phyloP scores from a whole-genome alignment of 352 stramenopile genomes.

The Phytophthora colocasiae region DNA sequence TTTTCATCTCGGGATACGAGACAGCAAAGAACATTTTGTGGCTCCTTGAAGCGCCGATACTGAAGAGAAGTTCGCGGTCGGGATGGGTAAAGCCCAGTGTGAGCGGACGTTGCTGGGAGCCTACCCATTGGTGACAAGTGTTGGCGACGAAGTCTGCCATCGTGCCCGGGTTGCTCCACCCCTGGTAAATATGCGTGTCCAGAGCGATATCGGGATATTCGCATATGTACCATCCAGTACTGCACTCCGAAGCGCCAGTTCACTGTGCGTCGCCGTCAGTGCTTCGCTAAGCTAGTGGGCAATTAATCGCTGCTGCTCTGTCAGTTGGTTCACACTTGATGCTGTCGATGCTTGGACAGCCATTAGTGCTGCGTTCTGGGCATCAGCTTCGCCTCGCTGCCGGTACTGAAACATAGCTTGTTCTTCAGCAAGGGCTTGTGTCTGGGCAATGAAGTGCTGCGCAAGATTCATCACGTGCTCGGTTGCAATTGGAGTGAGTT shows the following conservation, averaged over 20 bases:
- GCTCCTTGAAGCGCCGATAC: slow-evolving; percentile 53
- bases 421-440: too few species aligned
- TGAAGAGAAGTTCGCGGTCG: slow-evolving; percentile 33
- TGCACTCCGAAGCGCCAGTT: slow-evolving; percentile 36
- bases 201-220: slow-evolving; percentile 92
- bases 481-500: too few species aligned
- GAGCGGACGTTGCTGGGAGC: slow-evolving; percentile 40
- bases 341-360: too few species aligned
- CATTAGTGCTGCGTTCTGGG: too few species aligned
- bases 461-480: too few species aligned
- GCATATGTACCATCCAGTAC: slow-evolving; percentile 58
- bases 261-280: too few species aligned
- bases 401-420: too few species aligned
- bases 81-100: slow-evolving; percentile 64
- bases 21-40: slow-evolving; percentile 59
- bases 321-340: too few species aligned
- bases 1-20: slow-evolving; percentile 54
- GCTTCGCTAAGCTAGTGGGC: too few species aligned
- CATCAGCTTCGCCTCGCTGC: too few species aligned
- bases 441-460: too few species aligned
- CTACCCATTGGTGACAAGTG: slow-evolving; percentile 71
- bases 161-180: slow-evolving; percentile 75
- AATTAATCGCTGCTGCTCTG: too few species aligned
- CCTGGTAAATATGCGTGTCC: slow-evolving; percentile 97
- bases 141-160: slow-evolving; percentile 89